Evolutionary conservation across 805 yeast genomes (phyloP).

Genomic region (Pichia rugopelliculosa): DNA sequence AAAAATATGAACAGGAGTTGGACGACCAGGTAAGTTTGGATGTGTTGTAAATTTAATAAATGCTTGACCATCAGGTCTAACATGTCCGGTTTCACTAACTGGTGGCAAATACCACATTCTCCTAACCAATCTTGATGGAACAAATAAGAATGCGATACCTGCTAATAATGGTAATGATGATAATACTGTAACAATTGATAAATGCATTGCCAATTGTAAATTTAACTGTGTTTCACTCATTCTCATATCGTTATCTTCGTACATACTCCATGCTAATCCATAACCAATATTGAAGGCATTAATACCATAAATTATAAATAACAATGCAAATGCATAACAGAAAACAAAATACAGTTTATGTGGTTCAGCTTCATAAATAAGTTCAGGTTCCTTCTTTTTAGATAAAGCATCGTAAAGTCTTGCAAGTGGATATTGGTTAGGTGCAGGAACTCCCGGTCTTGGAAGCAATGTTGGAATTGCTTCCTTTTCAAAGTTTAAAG

Average conservation of each 20-base stretch:
- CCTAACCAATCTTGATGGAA: slow-evolving; percentile 67
- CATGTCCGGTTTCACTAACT: slow-evolving; percentile 15
- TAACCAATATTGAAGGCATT: slow-evolving; percentile 31
- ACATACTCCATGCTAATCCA: slow-evolving; percentile 22
- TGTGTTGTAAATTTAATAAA: slow-evolving; percentile 59
- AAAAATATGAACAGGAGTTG: slow-evolving; percentile 67
- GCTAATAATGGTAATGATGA: slow-evolving; percentile 37
- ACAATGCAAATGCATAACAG: slow-evolving; percentile 60
- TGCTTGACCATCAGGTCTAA: slow-evolving; percentile 38
- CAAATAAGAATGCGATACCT: slow-evolving; percentile 35
- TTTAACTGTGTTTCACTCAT: slow-evolving; percentile 19
- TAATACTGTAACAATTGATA: slow-evolving; percentile 30
- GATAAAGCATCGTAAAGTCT: slow-evolving; percentile 52
- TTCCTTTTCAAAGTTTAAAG: slow-evolving; percentile 57
- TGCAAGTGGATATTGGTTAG: slow-evolving; percentile 50
- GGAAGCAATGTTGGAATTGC: slow-evolving; percentile 62
- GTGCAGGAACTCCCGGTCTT: slow-evolving; percentile 70
- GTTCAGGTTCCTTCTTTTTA: slow-evolving; percentile 54
- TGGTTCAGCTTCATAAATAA: slow-evolving; percentile 78
- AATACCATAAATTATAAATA: slow-evolving; percentile 62
- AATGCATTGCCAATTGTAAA: slow-evolving; percentile 21
- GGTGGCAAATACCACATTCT: slow-evolving; percentile 68
- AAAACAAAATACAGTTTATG: slow-evolving; percentile 68
- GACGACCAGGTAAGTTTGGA: slow-evolving; percentile 65
- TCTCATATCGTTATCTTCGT: slow-evolving; percentile 26